Percentiles rank a stretch among this genome's conserved stretches.
These are phyloP conservation scores for Leucaena leucocephala DNA, from an alignment of 306 rosid species.

Conservation along the genomic window DNA sequence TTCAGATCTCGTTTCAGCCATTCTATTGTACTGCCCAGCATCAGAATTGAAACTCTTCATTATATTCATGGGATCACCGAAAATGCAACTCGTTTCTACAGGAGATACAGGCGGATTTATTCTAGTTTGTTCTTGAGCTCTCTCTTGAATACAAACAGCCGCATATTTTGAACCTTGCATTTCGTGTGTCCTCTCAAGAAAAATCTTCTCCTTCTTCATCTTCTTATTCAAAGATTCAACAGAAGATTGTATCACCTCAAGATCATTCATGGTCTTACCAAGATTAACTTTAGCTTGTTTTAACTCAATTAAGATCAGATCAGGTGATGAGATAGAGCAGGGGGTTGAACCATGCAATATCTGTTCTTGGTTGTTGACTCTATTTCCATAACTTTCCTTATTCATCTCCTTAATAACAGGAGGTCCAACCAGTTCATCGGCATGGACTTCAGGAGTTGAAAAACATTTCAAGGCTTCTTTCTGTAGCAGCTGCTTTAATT, in stretches of 20 bases:
- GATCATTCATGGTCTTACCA: conserved; percentile 79
- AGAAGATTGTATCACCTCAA: conserved; percentile 75
- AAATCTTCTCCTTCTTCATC: conserved; percentile 70
- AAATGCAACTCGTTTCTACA: conserved; percentile 33
- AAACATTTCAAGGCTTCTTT: conserved; percentile 70
- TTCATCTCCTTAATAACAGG: conserved; percentile 67
- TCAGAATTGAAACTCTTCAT: conserved; percentile 34
- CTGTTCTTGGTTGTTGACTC: conserved; percentile 45
- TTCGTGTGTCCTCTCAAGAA: conserved; percentile 69
- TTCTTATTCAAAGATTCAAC: conserved; percentile 81
- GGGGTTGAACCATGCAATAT: conserved; percentile 55
- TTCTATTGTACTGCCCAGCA: conserved; percentile 18
- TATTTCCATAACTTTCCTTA: conserved; percentile 47
- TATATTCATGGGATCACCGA: conserved; percentile 36
- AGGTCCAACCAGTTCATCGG: conserved; percentile 50
- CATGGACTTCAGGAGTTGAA: conserved; percentile 43
- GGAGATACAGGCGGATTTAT: conserved; percentile 39
- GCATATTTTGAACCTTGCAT: conserved; percentile 59
- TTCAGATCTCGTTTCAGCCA: conserved; percentile 33
- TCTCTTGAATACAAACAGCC: conserved; percentile 54
- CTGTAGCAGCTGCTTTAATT: conserved; percentile 75
- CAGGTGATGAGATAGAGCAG: conserved; percentile 57
- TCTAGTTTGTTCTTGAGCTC: conserved; percentile 44
- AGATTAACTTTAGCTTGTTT: conserved; percentile 85
- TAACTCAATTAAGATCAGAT: conserved; percentile 80